A percentile compares a stretch with the other conserved stretches of the same genome.
Conservation (phyloP, 306 rosid genomes). For the Prunus fruticosa region DNA sequence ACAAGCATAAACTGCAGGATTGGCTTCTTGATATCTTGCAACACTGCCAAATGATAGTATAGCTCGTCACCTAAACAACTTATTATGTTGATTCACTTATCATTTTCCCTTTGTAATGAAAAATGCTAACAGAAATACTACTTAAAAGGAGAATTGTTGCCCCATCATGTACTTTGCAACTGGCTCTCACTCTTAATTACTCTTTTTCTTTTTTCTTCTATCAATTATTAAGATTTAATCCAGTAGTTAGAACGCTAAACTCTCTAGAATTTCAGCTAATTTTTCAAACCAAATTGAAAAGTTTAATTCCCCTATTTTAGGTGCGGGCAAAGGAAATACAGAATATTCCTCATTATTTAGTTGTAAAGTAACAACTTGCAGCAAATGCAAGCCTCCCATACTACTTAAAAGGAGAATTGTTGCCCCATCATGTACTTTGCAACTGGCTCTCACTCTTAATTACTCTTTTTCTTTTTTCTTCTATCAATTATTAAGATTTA, state of each 20-base stretch:
- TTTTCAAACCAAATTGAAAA: background rate
- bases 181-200: background rate
- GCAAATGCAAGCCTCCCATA: background rate
- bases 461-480: too few species aligned
- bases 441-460: background rate
- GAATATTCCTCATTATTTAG: background rate
- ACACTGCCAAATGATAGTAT: conserved; percentile 56
- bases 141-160: background rate
- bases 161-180: background rate
- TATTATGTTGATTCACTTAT: background rate
- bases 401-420: background rate
- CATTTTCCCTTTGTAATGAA: background rate
- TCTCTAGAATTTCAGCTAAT: background rate
- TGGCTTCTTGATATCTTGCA: conserved; percentile 97
- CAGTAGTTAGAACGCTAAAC: background rate
- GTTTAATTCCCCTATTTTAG: background rate
- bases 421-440: background rate
- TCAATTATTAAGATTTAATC: background rate
- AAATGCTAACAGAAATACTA: background rate
- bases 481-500: background rate
- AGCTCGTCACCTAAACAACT: background rate
- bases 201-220: background rate
- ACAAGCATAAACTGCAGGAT: conserved; percentile 90
- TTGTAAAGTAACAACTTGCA: background rate
- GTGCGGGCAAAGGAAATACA: background rate